Conservation (phyloP, 495 filamentous ascomycete species). For the Penicillium fimorum region DNA sequence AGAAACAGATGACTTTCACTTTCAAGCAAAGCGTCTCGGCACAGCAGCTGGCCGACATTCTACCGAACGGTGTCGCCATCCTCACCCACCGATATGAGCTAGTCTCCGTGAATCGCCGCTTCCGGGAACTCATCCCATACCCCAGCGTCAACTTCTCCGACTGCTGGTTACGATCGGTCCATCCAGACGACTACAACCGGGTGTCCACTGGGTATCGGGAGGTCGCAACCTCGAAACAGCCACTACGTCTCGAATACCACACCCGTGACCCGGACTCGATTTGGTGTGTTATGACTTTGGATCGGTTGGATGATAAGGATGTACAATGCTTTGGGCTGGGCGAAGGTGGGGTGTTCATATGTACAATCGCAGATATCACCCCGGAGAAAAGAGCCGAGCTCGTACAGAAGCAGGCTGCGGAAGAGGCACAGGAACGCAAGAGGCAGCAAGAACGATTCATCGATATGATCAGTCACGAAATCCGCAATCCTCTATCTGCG, state of each 20-base stretch:
- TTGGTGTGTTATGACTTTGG: constrained; percentile 23
- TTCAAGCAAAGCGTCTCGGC: constrained; percentile 19
- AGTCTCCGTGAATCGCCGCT: constrained; percentile 23
- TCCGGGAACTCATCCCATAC: constrained; percentile 18
- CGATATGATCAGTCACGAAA: constrained; percentile 84
- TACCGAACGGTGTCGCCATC: constrained; percentile 29
- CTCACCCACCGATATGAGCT: constrained; percentile 21
- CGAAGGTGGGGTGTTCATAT: constrained; percentile 12
- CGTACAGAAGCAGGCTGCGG: constrained; percentile 58
- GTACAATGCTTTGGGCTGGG: constrained; percentile 6
- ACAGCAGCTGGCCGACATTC: constrained; percentile 30
- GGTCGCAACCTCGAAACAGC: background rate
- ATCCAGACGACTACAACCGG: constrained; percentile 21
- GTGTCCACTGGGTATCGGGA: constrained; percentile 15
- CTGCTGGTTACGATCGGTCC: constrained; percentile 23
- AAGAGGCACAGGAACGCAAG: constrained; percentile 64
- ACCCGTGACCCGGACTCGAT: constrained; percentile 6
- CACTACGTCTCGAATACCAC: constrained; percentile 26
- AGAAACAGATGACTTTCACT: constrained; percentile 10
- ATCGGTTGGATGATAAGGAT: constrained; percentile 13
- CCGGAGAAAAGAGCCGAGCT: constrained; percentile 47
- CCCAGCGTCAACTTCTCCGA: constrained; percentile 9
- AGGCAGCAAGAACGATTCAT: constrained; percentile 79
- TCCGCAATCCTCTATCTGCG: constrained; percentile 79
- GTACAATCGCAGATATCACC: constrained; percentile 43